Percentiles rank a stretch among this genome's conserved stretches.
Evolutionary conservation across 306 rosid genomes (phyloP).

Genomic region (Cyamopsis tetragonoloba): DNA sequence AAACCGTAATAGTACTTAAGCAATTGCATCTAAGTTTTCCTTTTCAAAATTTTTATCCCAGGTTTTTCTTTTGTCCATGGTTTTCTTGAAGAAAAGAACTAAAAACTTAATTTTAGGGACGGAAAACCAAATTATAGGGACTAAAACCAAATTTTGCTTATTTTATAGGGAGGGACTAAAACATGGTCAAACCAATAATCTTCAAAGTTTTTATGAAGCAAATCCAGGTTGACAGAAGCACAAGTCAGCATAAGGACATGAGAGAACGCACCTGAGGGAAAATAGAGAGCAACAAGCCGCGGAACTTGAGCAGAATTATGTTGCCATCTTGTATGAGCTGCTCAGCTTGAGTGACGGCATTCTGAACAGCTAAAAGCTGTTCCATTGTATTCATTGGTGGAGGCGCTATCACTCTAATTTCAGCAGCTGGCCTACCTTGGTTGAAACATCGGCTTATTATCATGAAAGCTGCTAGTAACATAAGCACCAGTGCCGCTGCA

Average conservation of each 20-base stretch:
- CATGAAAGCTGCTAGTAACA: constrained; percentile 63
- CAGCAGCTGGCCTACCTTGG: constrained; percentile 52
- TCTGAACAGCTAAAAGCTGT: constrained; percentile 93
- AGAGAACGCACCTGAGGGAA: constrained; percentile 82
- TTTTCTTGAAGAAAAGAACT: no score
- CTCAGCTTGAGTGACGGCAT: constrained; percentile 73
- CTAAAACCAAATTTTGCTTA: no score
- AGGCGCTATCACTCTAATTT: constrained; percentile 72
- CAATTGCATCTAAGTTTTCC: no score
- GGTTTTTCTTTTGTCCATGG: no score
- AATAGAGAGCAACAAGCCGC: constrained; percentile 68
- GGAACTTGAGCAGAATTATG: constrained; percentile 74
- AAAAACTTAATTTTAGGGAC: no score
- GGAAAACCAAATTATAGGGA: no score
- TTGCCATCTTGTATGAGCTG: constrained; percentile 72
- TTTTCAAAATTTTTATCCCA: no score
- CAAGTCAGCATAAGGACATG: not conserved
- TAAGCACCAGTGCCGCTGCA: constrained; percentile 43
- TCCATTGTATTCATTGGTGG: constrained; percentile 89
- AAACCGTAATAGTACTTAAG: no score
- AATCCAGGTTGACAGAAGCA: not conserved
- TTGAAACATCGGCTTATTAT: constrained; percentile 47
- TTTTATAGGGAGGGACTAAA: no score
- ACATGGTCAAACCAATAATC: no score
- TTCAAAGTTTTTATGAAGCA: not conserved